These are phyloP conservation scores for Alternaria panax DNA, from an alignment of 2,329 filamentous ascomycete genomes.

Conservation along the genomic window DNA sequence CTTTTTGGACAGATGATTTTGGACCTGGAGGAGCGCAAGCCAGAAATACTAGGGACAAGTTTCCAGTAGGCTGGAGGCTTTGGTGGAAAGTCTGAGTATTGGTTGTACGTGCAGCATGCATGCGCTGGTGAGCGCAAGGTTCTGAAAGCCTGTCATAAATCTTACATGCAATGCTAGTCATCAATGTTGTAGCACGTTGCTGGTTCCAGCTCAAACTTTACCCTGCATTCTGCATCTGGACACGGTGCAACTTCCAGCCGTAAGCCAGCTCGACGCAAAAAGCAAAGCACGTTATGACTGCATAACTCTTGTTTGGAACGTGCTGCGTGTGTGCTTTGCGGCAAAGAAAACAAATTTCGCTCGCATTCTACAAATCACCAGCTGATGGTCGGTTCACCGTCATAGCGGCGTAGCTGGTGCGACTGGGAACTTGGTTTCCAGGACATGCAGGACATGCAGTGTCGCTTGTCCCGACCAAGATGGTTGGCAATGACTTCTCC, in stretches of 20 bases:
- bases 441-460: constrained; percentile 13
- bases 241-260: not conserved
- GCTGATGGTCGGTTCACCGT: constrained; percentile 13
- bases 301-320: not conserved
- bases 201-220: constrained; percentile 7
- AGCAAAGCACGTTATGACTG: not conserved
- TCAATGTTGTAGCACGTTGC: constrained; percentile 5
- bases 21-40: constrained; percentile 55
- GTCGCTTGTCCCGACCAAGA: constrained; percentile 4
- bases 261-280: constrained; percentile 3
- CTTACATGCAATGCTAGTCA: constrained; percentile 1
- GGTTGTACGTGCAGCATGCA: constrained; percentile 3
- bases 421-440: constrained; percentile 9
- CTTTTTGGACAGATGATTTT: constrained; percentile 60
- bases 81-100: not conserved
- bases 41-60: constrained; percentile 52
- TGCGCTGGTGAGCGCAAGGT: constrained; percentile 3
- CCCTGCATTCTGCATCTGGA: constrained; percentile 5
- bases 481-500: constrained; percentile 6
- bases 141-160: constrained; percentile 5
- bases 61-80: constrained; percentile 48
- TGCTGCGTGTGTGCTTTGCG: not conserved
- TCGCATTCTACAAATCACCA: not conserved
- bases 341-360: constrained; percentile 7
- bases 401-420: constrained; percentile 19